phyloP scores from a whole-genome alignment of 164 flowering plant genomes.

The Chloranthus sessilifolius region DNA sequence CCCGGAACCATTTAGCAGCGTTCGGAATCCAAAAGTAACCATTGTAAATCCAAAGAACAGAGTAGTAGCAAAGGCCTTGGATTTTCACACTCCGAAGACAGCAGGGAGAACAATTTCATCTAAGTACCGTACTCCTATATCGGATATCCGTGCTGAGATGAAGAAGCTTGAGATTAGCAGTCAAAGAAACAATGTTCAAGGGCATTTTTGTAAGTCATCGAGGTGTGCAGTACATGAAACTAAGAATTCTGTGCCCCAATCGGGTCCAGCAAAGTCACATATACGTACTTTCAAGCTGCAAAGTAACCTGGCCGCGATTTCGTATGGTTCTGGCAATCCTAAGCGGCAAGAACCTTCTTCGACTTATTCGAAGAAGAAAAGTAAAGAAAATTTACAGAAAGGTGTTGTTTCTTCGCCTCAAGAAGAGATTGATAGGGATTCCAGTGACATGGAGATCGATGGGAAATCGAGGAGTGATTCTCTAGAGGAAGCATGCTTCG shows the following conservation, averaged over 20 bases:
- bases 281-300: conserved; percentile 25
- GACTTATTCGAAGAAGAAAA: conserved; percentile 16
- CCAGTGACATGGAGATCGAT: conserved; percentile 36
- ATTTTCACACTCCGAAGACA: conserved; percentile 71
- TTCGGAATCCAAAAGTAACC: conserved; percentile 33
- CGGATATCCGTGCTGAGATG: conserved; percentile 46
- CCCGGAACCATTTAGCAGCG: conserved; percentile 49
- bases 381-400: conserved; percentile 12
- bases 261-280: conserved; percentile 25
- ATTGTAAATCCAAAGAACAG: conserved; percentile 28
- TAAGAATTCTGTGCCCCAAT: conserved; percentile 17
- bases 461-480: conserved; percentile 30
- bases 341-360: conserved; percentile 15
- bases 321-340: conserved; percentile 16
- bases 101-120: conserved; percentile 21
- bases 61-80: conserved; percentile 55
- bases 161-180: conserved; percentile 55
- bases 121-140: conserved; percentile 39
- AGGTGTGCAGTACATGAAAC: conserved; percentile 12
- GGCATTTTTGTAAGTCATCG: conserved; percentile 19
- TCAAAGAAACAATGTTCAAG: conserved; percentile 29
- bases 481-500: conserved; percentile 12
- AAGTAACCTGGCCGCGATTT: conserved; percentile 21
- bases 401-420: background rate
- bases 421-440: conserved; percentile 24